Conservation (phyloP, 148 eudicot genomes). For the Silene conica region DNA sequence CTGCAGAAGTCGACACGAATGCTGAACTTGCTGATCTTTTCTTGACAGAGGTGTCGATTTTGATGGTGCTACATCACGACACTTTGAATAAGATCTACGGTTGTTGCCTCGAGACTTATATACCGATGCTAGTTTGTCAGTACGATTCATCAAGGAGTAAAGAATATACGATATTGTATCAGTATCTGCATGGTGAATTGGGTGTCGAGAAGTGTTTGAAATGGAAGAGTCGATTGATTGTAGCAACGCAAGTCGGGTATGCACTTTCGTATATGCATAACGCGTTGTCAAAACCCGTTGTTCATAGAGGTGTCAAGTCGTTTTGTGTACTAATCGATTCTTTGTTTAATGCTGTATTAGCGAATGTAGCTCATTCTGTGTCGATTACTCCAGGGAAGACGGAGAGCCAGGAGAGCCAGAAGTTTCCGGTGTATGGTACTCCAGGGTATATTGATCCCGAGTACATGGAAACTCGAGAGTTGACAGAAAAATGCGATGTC, state of each 20-base stretch:
- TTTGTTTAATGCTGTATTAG: slow-evolving; percentile 13
- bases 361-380: slow-evolving; percentile 23
- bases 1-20: neutral
- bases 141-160: slow-evolving; percentile 5
- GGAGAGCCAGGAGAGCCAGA: too few species aligned
- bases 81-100: too few species aligned
- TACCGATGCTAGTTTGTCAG: slow-evolving; percentile 25
- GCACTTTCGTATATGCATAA: slow-evolving; percentile 34
- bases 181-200: slow-evolving; percentile 12
- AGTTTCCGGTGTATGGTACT: slow-evolving; percentile 20
- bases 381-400: slow-evolving; percentile 17
- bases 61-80: neutral
- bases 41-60: slow-evolving; percentile 21
- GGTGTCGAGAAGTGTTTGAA: slow-evolving; percentile 1
- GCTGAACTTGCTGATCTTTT: slow-evolving; percentile 8
- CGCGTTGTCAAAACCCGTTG: slow-evolving; percentile 20
- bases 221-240: slow-evolving; percentile 9
- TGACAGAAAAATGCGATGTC: slow-evolving; percentile 29
- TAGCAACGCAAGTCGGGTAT: slow-evolving; percentile 15
- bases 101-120: slow-evolving; percentile 24
- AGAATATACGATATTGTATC: neutral
- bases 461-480: slow-evolving; percentile 17
- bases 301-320: slow-evolving; percentile 32
- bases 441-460: slow-evolving; percentile 30
- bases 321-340: slow-evolving; percentile 19